These are phyloP conservation scores for Sungouiella thailandica DNA, from an alignment of 805 yeast species.

Conservation along the genomic window DNA sequence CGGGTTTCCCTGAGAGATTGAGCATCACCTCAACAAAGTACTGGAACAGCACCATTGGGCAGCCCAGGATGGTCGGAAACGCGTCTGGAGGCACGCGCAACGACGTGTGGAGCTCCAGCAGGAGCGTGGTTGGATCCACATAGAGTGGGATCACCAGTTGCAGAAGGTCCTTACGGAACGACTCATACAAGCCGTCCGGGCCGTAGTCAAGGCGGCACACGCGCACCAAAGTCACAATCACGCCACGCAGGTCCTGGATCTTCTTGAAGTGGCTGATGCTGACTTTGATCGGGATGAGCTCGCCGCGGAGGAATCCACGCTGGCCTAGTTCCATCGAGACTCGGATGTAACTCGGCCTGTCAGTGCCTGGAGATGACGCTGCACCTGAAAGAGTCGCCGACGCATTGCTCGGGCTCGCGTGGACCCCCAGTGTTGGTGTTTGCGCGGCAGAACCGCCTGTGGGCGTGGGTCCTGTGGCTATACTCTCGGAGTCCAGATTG, in stretches of 20 bases:
- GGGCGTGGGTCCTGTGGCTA: neutral
- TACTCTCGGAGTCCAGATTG: constrained; percentile 22
- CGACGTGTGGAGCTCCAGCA: constrained; percentile 54
- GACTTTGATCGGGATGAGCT: constrained; percentile 67
- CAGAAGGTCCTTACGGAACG: constrained; percentile 78
- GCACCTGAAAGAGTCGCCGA: neutral
- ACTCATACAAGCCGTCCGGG: constrained; percentile 55
- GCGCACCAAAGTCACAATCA: constrained; percentile 74
- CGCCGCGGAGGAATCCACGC: constrained; percentile 77
- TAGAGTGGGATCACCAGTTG: constrained; percentile 75
- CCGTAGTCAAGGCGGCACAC: constrained; percentile 64
- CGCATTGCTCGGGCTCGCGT: neutral
- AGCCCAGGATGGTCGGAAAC: constrained; percentile 75
- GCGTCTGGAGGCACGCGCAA: constrained; percentile 77
- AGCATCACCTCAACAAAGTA: constrained; percentile 79
- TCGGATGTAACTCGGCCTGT: constrained; percentile 26
- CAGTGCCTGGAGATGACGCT: neutral
- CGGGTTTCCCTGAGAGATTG: constrained; percentile 65
- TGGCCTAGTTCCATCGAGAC: constrained; percentile 40
- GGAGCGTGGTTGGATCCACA: constrained; percentile 62
- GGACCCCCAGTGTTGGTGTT: constrained; percentile 1
- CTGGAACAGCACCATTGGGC: constrained; percentile 71
- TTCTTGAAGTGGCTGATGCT: constrained; percentile 64
- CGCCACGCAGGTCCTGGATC: constrained; percentile 64
- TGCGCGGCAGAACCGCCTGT: neutral